Evolutionary conservation across 177 flowering plant genomes (phyloP).

Genomic region (Vitis hybrid): DNA sequence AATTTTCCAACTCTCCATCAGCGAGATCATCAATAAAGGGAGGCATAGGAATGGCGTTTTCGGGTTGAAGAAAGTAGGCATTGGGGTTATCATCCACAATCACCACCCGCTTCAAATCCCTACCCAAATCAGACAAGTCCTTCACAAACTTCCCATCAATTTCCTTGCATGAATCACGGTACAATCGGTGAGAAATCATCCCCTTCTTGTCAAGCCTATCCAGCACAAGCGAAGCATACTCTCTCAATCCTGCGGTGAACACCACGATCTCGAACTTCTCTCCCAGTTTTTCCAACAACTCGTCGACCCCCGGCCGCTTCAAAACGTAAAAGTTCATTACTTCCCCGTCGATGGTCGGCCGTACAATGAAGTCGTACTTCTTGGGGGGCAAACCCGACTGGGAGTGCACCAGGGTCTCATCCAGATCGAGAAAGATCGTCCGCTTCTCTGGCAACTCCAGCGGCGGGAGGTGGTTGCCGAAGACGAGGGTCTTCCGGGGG

Average conservation of each 20-base stretch:
- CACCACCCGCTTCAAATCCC: slow-evolving; percentile 62
- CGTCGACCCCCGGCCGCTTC: slow-evolving; percentile 79
- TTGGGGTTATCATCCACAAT: slow-evolving; percentile 89
- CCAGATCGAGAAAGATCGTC: slow-evolving; percentile 80
- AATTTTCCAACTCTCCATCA: slow-evolving; percentile 58
- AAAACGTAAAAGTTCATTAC: slow-evolving; percentile 57
- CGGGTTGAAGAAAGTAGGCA: slow-evolving; percentile 59
- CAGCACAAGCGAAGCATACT: slow-evolving; percentile 78
- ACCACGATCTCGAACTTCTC: slow-evolving; percentile 63
- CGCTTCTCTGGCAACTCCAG: slow-evolving; percentile 21
- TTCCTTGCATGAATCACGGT: slow-evolving; percentile 73
- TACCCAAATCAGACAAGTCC: slow-evolving; percentile 65
- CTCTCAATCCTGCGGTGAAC: slow-evolving; percentile 83
- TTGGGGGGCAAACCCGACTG: slow-evolving; percentile 51
- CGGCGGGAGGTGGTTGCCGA: slow-evolving; percentile 39
- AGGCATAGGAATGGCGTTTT: slow-evolving; percentile 62
- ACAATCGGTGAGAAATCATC: slow-evolving; percentile 62
- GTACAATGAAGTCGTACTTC: slow-evolving; percentile 70
- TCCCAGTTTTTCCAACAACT: slow-evolving; percentile 46
- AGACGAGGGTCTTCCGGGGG: slow-evolving; percentile 11
- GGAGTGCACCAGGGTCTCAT: slow-evolving; percentile 87
- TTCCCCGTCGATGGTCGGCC: slow-evolving; percentile 61
- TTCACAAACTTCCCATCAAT: slow-evolving; percentile 72
- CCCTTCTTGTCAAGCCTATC: slow-evolving; percentile 54
- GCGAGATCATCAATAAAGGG: slow-evolving; percentile 62